Evolutionary conservation across 2,329 filamentous ascomycete genomes (phyloP), one percentile per base, ranked within the genome.

Genomic region (Cladobotryum protrusum): DNA sequence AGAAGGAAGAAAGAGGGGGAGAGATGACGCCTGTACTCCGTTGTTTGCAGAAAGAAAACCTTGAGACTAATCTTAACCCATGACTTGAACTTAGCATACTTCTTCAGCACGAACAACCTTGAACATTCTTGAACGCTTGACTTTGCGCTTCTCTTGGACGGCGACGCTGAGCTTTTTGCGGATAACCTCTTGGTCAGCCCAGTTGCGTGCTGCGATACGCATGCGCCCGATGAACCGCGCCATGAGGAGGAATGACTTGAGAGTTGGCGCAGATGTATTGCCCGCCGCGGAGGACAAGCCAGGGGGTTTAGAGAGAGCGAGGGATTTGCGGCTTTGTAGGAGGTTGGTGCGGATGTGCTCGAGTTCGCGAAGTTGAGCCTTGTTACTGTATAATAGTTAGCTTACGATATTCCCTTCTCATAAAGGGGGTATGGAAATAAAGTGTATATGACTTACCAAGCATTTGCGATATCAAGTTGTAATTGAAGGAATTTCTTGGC

Each of bases 321-420:
- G 64, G 40, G 67, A 54, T 46, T 66, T 66, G 53, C 69, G 67
- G 61, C 63, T 67, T 54, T 68, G 65, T 40, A 71, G 66, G 43
- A 71, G 58, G 47, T 70, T 65, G 55, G 65, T 68, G 56, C 70
- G 89, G 75, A 96, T 95, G 59, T 87, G 80, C 59, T 86, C 81
- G 55, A 97, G 83, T 63, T 96, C 86, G 47, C 84, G 82, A 52
- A 97, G 83, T 66, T 97, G 89, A 53, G 89, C 87, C 67, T 92
- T 86, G 73, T 97, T 99, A 73, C 93, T 97, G 67, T 66, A 50
- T 12, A 11, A n/a, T n/a, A 8, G 47, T 52, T 39, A 43, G 48
- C 20, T 42, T 33, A 11, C 17, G 33, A 8, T 43, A 13, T 19
- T 4, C 2, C 8, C 33, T 5, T n/a, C 17, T n/a, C 15, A 17